Evolutionary conservation across 176 grass and related monocot species (phyloP), one percentile per base, ranked within the genome.

Genomic region (Avena sativa): DNA sequence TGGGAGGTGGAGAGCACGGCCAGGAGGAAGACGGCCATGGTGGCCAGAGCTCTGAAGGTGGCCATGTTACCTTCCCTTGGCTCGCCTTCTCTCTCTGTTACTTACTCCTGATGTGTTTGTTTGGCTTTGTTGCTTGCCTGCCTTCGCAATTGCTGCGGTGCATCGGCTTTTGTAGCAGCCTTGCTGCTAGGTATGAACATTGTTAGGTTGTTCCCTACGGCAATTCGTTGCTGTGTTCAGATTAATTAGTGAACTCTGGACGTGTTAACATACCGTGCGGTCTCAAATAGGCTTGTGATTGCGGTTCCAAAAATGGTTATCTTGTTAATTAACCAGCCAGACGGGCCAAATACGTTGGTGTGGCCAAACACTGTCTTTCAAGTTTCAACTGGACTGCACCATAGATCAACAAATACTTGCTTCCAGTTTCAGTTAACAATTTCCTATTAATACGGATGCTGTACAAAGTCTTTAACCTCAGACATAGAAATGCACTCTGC

Each of bases 1-100:
- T 70, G 83, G 83, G 64, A 78, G 26, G 85, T 43, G 7, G 88
- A 87, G 44, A 93, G 50, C 1, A 68, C 32, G 2, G 82, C 74
- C 49, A 90, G 15, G 15, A 76, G 9, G 49, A 83, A 70, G 43
- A 86, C 49, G 1, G 58, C 86, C 74, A 80, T 71, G 19, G 79
- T n/a, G 16, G 79, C 68, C 1, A 4, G 3, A 38, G 79, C 71
- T 81, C 48, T 20, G 0, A 15, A 2, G 6, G 7, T 36, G 28
- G 87, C 79, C 73, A 89, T 47, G 25, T 75, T 25, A 76, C 14
- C 50, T 50, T 51, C 9, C 25, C 49, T 8, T 55, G 11, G 14
- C 8, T 17, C 51, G 71, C 51, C 50, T 28, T 51, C 47, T 75
- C 47, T 51, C 21, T 28, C 50, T 75, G 15, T 4, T 52, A 51